Percentiles rank a stretch among this genome's conserved stretches.
Conservation (phyloP, 2,329 filamentous ascomycete species). For the Diaporthe sp. region DNA sequence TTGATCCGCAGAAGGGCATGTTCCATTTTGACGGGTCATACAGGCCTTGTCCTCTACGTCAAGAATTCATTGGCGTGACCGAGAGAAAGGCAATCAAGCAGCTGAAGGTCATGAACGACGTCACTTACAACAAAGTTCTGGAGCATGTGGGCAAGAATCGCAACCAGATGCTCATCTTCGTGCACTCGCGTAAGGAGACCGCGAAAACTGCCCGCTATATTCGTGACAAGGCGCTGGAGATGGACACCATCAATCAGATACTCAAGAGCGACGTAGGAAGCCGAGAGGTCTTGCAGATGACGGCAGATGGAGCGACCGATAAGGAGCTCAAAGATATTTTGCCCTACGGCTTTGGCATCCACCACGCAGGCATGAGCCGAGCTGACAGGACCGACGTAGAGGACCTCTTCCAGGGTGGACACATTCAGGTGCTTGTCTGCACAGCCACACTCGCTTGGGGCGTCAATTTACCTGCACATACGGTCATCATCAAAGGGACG, state of each 20-base stretch:
- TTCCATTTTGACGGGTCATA: constrained; percentile 98
- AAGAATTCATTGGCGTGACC: constrained; percentile 97
- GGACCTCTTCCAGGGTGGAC: constrained; percentile 90
- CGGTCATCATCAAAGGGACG: constrained; percentile 98
- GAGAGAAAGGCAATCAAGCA: constrained; percentile 99
- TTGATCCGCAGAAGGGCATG: constrained; percentile 84
- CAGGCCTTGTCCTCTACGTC: constrained; percentile 91
- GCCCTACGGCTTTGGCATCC: constrained; percentile 97
- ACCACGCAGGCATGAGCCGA: constrained; percentile 97
- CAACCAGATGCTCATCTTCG: constrained; percentile 99
- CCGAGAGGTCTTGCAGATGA: constrained; percentile 86
- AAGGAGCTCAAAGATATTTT: constrained; percentile 91
- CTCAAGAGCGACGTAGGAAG: constrained; percentile 92
- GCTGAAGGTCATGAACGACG: constrained; percentile 98
- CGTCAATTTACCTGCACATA: constrained; percentile 97
- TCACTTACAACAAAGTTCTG: constrained; percentile 96
- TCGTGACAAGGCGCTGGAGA: constrained; percentile 94
- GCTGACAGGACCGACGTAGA: constrained; percentile 96
- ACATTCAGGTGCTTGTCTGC: constrained; percentile 94
- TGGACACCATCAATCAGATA: constrained; percentile 97
- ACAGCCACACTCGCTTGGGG: constrained; percentile 99
- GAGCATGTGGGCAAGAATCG: constrained; percentile 93
- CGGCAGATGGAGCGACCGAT: constrained; percentile 85
- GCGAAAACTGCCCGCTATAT: constrained; percentile 97
- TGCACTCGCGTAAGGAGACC: constrained; percentile 97